Conservation (phyloP, 148 eudicot genomes). For the Polygonum maritimum region DNA sequence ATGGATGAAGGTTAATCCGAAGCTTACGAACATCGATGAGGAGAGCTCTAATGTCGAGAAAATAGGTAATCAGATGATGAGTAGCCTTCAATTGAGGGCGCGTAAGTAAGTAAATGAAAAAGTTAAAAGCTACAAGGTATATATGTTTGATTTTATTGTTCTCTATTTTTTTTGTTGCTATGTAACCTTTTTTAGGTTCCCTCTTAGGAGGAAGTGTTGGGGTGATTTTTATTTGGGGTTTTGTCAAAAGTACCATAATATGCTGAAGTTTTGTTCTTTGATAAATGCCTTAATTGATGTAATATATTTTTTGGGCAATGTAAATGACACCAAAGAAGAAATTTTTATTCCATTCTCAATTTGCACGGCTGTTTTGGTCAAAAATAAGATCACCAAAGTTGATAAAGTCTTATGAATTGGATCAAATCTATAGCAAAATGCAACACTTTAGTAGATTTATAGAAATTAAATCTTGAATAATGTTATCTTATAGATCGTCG, state of each 20-base stretch:
- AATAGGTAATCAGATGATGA: conserved; percentile 9
- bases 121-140: background rate
- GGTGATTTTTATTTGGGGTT: background rate
- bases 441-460: too few relatives aligned
- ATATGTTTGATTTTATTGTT: conserved; percentile 5
- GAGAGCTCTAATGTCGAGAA: background rate
- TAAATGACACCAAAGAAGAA: conserved; percentile 1
- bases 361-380: background rate
- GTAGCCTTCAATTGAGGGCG: conserved; percentile 9
- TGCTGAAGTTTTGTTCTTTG: conserved; percentile 6
- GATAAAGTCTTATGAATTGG: too few relatives aligned
- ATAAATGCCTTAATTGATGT: conserved; percentile 7
- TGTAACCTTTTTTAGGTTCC: background rate
- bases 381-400: too few relatives aligned
- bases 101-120: conserved; percentile 1
- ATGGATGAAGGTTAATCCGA: conserved; percentile 28
- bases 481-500: too few relatives aligned
- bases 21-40: background rate
- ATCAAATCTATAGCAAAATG: too few relatives aligned
- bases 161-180: background rate
- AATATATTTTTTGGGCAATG: conserved; percentile 9
- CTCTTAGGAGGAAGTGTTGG: background rate
- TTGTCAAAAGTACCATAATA: conserved; percentile 6
- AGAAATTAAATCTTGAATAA: too few relatives aligned
- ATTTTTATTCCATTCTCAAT: background rate